Evolutionary conservation across 192 early-diverging fungal genomes (phyloP).

Genomic region (Coemansia sp.): DNA sequence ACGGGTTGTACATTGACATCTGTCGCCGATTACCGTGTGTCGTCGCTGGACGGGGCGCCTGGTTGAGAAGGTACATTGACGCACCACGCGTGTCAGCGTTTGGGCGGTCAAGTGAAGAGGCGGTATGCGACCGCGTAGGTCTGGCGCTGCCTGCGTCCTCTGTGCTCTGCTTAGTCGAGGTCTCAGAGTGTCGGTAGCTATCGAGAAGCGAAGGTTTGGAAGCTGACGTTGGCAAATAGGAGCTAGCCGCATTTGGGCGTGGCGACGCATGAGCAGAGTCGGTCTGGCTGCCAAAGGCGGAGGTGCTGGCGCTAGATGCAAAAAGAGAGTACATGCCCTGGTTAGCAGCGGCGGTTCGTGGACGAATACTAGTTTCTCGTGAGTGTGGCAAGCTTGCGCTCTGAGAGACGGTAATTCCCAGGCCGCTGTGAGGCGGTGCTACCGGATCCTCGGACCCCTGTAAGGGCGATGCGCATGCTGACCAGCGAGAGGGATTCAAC

Average conservation of each 20-base stretch:
- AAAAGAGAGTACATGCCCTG: conserved; percentile 5
- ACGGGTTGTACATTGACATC: conserved; percentile 39
- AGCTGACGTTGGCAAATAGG: not conserved
- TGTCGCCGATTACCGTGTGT: conserved; percentile 14
- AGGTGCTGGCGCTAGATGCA: not conserved
- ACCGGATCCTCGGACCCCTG: conserved; percentile 1
- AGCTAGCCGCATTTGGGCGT: conserved; percentile 35
- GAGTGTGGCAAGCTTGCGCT: not conserved
- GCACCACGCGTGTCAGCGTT: not conserved
- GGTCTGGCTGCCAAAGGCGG: not conserved
- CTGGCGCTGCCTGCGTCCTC: not conserved
- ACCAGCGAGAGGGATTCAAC: conserved; percentile 10
- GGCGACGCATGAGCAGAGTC: not conserved
- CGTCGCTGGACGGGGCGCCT: conserved; percentile 2
- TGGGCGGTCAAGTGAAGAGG: not conserved
- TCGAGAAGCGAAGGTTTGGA: not conserved
- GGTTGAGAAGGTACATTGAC: conserved; percentile 29
- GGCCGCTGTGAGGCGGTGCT: conserved; percentile 14
- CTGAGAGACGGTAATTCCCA: conserved; percentile 29
- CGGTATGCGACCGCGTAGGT: conserved; percentile 3
- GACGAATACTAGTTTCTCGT: not conserved
- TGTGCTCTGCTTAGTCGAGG: not conserved
- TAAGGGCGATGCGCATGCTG: conserved; percentile 7
- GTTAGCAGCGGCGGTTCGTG: not conserved
- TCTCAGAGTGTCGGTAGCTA: not conserved